Base-by-base conservation (phyloP, 2,329 filamentous ascomycete species). In the Exophiala aquamarina region DNA sequence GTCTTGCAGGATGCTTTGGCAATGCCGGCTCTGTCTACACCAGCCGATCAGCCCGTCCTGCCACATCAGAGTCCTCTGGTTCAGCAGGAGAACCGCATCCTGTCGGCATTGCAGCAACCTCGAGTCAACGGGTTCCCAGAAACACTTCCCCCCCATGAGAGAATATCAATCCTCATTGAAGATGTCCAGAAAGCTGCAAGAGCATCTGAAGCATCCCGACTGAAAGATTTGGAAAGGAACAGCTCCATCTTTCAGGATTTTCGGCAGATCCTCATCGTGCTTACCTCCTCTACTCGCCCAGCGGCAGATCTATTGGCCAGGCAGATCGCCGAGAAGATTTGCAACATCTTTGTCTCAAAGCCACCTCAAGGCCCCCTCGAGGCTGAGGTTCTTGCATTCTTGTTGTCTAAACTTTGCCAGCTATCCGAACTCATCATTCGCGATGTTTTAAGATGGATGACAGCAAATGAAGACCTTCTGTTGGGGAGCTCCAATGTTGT, bases 121-220 rank as follows among this genome's bases (percentile, higher is more conserved):
- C 79, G 81, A 48, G 61, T 79, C 35, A 84, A 84, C 57, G 82
- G 81, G n/a, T 83, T 79, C 59, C 67, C 78, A 44, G 79, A 83
- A 47, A 65, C 70, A 5, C 70, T 77, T 34, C 76, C 69, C 35
- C 70, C 78, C 23, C 71, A 73, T 15, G 78, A 82, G 35, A 70
- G 74, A 40, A 69, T 78, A n/a, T 69, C 77, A 26, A 70, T 72
- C 36, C 67, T 83, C 34, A 68, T 84, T 26, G 65, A 74, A 13
- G 78, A 82, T 21, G 70, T 85, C 15, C 77, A 78, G 50, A 76
- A 77, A 44, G 69, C 72, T 10, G 74, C 77, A 37, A 76, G 78
- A 49, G 78, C 76, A 52, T 76, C 79, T 19, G 64, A 74, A 2
- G 81, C 83, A 57, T 76, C 81, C 51, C 76, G 75, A 53, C 71